Percentiles rank a stretch among this genome's conserved stretches.
Conservation (phyloP, 1,139 yeast species). For the Blastobotrys proliferans region DNA sequence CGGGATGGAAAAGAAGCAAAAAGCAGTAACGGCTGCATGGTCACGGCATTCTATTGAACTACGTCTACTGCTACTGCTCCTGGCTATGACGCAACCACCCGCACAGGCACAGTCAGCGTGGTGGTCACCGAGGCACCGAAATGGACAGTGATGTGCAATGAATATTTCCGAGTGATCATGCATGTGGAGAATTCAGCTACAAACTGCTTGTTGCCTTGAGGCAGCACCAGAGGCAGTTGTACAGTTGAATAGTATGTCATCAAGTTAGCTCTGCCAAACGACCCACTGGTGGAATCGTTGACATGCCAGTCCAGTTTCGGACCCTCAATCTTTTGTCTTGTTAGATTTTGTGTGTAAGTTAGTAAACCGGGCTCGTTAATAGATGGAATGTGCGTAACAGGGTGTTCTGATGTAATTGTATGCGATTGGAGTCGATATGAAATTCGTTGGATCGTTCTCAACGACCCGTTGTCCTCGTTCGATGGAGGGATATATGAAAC, state of each 20-base stretch:
- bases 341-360: slow-evolving; percentile 1
- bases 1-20: too few relatives aligned
- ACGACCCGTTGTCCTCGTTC: not conserved
- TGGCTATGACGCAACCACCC: slow-evolving; percentile 5
- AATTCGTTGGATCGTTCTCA: slow-evolving; percentile 3
- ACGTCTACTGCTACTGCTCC: too few relatives aligned
- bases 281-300: too few relatives aligned
- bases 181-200: slow-evolving; percentile 11
- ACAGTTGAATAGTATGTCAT: not conserved
- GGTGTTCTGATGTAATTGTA: slow-evolving; percentile 5
- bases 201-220: slow-evolving; percentile 1
- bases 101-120: slow-evolving; percentile 2
- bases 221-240: slow-evolving; percentile 8
- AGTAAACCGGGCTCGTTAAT: slow-evolving; percentile 2
- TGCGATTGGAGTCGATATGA: slow-evolving; percentile 9
- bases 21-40: too few relatives aligned
- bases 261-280: not conserved
- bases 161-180: slow-evolving; percentile 7
- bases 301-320: slow-evolving; percentile 7
- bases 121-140: slow-evolving; percentile 2
- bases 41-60: too few relatives aligned
- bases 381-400: slow-evolving; percentile 1
- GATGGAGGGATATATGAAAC: slow-evolving; percentile 8
- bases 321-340: slow-evolving; percentile 6
- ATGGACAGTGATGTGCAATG: slow-evolving; percentile 4